A percentile compares a stretch with the other conserved stretches of the same genome.
These are phyloP conservation scores for Brassica balearica DNA, from an alignment of 441 rosid genomes.

Conservation along the genomic window DNA sequence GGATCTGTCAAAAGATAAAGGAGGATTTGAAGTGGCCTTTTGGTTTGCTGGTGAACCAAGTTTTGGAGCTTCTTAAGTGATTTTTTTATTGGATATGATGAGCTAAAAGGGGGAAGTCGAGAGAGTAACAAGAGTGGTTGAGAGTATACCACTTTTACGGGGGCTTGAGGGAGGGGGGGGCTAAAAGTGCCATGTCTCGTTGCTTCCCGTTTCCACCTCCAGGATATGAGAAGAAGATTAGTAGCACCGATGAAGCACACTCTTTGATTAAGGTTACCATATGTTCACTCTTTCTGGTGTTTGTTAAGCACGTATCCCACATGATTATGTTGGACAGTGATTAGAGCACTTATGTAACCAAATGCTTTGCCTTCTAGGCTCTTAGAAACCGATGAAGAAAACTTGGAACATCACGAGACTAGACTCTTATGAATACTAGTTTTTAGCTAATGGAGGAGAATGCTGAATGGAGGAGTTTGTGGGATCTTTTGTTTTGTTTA, in stretches of 20 bases:
- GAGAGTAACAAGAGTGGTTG: conserved; percentile 45
- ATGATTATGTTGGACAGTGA: no score
- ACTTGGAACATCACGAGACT: no score
- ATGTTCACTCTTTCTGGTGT: no score
- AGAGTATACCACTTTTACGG: conserved; percentile 39
- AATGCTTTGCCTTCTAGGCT: background rate
- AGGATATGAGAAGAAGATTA: conserved; percentile 80
- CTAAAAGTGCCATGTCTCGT: conserved; percentile 74
- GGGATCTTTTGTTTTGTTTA: no score
- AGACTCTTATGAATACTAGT: no score
- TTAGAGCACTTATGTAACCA: no score
- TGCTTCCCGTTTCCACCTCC: conserved; percentile 92
- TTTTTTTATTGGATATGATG: conserved; percentile 55
- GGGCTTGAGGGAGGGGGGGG: background rate
- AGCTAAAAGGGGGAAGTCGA: conserved; percentile 50
- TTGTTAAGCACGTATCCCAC: no score
- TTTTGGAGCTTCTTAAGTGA: conserved; percentile 40
- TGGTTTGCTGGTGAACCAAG: conserved; percentile 42
- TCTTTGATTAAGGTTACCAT: conserved; percentile 58
- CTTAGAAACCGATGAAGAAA: no score
- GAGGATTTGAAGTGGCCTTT: conserved; percentile 29
- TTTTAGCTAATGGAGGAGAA: no score
- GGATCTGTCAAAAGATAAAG: conserved; percentile 2
- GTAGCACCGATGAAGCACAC: conserved; percentile 51
- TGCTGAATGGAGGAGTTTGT: no score